phyloP scores from a whole-genome alignment of 2,329 filamentous ascomycete species.

The Ophiostoma quercus region DNA sequence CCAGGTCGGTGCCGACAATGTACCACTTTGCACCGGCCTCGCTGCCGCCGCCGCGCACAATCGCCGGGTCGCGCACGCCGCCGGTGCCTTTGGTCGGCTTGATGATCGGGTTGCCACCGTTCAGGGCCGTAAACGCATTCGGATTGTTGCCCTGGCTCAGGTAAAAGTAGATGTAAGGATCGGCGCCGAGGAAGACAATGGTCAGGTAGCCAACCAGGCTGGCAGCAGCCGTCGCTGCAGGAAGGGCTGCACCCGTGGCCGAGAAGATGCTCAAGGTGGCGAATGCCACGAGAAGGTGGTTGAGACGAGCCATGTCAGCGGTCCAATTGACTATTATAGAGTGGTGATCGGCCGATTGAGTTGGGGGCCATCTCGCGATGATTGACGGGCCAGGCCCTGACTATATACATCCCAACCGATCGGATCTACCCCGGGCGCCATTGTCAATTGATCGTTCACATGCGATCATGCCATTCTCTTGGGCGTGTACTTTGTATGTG shows the following conservation, averaged over 20 bases:
- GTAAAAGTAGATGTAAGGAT: constrained; percentile 51
- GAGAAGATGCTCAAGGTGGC: neutral
- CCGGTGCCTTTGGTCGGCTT: constrained; percentile 47
- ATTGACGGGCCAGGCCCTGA: neutral
- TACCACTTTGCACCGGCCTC: constrained; percentile 50
- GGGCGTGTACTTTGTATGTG: neutral
- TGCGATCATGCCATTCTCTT: neutral
- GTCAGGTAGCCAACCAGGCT: constrained; percentile 48
- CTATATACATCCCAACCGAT: neutral
- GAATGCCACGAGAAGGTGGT: neutral
- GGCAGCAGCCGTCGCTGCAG: constrained; percentile 24
- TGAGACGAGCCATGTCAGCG: neutral
- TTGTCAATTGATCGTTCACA: neutral
- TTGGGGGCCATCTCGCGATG: neutral
- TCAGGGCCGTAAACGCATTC: constrained; percentile 45
- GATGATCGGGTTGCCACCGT: constrained; percentile 45
- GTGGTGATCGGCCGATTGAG: neutral
- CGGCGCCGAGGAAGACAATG: constrained; percentile 50
- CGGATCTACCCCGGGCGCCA: neutral
- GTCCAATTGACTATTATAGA: neutral
- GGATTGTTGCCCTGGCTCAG: constrained; percentile 49
- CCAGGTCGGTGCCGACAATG: constrained; percentile 50
- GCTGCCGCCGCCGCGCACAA: constrained; percentile 43
- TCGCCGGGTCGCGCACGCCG: constrained; percentile 49
- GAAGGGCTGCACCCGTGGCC: constrained; percentile 29